These are phyloP conservation scores for Teratosphaeria nubilosa DNA, from an alignment of 2,329 filamentous ascomycete species.

Conservation along the genomic window DNA sequence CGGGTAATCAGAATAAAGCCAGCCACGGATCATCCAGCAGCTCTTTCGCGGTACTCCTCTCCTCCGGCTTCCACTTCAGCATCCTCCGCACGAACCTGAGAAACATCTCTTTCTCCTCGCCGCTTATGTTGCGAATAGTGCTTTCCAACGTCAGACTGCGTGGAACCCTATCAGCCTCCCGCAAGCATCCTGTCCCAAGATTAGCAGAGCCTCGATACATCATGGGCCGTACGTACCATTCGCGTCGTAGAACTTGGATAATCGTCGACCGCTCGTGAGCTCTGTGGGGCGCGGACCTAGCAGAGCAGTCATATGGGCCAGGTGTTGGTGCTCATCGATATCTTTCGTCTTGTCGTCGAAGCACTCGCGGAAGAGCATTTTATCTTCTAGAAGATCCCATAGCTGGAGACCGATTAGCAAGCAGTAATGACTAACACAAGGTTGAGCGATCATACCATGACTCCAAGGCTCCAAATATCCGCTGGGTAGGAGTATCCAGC, in stretches of 20 bases:
- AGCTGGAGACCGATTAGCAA: conserved; percentile 4
- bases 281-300: conserved; percentile 16
- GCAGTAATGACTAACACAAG: not conserved
- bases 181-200: not conserved
- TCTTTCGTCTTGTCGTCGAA: not conserved
- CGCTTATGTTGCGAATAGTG: conserved; percentile 2
- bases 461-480: conserved; percentile 20
- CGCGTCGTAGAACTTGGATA: conserved; percentile 4
- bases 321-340: conserved; percentile 8
- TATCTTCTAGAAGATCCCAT: conserved; percentile 11
- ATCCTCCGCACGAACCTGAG: conserved; percentile 27
- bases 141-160: conserved; percentile 6
- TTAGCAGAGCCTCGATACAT: not conserved
- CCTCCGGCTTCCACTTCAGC: conserved; percentile 29
- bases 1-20: not conserved
- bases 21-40: conserved; percentile 29
- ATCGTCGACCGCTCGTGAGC: conserved; percentile 1
- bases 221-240: not conserved
- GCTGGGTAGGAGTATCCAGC: conserved; percentile 12
- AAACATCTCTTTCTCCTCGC: conserved; percentile 24
- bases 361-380: conserved; percentile 13
- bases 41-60: conserved; percentile 26
- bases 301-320: conserved; percentile 18
- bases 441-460: conserved; percentile 10
- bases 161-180: not conserved